Evolutionary conservation across 345 rosid species (phyloP), one percentile per base, ranked within the genome.

Genomic region (Euclidium syriacum): DNA sequence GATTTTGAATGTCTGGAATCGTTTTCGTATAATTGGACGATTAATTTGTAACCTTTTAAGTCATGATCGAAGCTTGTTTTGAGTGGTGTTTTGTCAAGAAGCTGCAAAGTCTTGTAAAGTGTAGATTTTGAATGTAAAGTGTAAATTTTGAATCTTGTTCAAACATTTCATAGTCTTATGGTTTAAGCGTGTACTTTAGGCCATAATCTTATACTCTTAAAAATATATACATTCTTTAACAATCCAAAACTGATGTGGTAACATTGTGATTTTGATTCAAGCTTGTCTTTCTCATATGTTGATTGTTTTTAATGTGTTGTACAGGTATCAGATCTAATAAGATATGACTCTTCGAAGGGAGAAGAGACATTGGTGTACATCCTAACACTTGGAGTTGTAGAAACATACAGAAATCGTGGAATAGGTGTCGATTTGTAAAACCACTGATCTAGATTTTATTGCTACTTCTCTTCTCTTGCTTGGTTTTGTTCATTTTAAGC

Each of bases 351-450:
- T 6, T 72, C 77, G 2, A 86, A 78, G 57, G 72, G 85, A 44
- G 95, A 90, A 52, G 94, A 86, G 72, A 85, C 87, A 44, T 73
- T 94, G 44, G 84, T 94, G 67, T 94, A 90, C 70, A 79, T 90
- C 75, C 51, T 94, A 64, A 94, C 97, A 10, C 85, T 94, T 54
- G 99, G 99, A 76, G 96, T 94, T 33, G 77, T 84, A 19, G 95
- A 87, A 57, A 54, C 78, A 58, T 87, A 90, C 62, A 79, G 97
- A 77, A 87, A 84, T 68, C 83, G 77, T 61, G 90, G 99, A 59
- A 85, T 90, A 74, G 99, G 99, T 94, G 62, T 49, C 15, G 33
- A 14, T 14, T 17, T 51, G 11, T 52, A 40, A n/a, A 42, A 4
- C 19, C 47, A 22, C 10, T 49, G 24, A 26, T 27, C 5, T 44